A percentile compares a stretch with the other conserved stretches of the same genome.
Conservation (phyloP, 2,329 filamentous ascomycete genomes). For the Alternaria sp. region DNA sequence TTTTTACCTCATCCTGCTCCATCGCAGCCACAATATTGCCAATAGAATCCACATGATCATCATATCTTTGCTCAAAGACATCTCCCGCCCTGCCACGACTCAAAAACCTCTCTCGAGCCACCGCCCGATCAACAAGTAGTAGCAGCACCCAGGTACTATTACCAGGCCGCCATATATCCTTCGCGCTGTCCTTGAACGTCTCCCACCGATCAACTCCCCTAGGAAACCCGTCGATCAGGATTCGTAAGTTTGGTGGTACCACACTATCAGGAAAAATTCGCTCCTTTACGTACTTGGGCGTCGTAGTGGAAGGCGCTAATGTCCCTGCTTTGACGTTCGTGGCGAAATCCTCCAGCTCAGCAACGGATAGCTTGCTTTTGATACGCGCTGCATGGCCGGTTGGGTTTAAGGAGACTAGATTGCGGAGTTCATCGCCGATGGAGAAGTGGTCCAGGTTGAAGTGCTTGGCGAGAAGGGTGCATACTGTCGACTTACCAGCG, state of each 20-base stretch:
- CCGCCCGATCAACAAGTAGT: slow-evolving; percentile 9
- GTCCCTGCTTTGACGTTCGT: slow-evolving; percentile 14
- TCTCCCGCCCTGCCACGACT: slow-evolving; percentile 21
- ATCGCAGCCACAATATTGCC: slow-evolving; percentile 15
- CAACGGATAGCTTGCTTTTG: slow-evolving; percentile 8
- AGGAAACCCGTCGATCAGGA: slow-evolving; percentile 25
- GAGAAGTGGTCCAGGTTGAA: slow-evolving; percentile 23
- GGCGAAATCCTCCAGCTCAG: slow-evolving; percentile 9
- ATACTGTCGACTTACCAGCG: slow-evolving; percentile 25
- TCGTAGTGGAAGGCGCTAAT: slow-evolving; percentile 11
- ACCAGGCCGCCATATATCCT: slow-evolving; percentile 9
- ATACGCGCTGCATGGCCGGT: slow-evolving; percentile 12
- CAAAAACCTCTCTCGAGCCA: slow-evolving; percentile 12
- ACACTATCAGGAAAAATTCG: slow-evolving; percentile 15
- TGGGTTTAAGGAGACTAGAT: slow-evolving; percentile 12
- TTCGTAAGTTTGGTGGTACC: not conserved
- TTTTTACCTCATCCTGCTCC: slow-evolving; percentile 12
- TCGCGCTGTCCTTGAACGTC: slow-evolving; percentile 13
- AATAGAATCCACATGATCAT: slow-evolving; percentile 12
- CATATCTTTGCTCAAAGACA: slow-evolving; percentile 20
- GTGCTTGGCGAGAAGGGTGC: slow-evolving; percentile 9
- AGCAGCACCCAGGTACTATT: slow-evolving; percentile 6
- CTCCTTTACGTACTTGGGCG: slow-evolving; percentile 17
- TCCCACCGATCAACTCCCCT: slow-evolving; percentile 16
- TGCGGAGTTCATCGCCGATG: slow-evolving; percentile 22